A percentile compares a stretch with the other conserved stretches of the same genome.
phyloP scores from a whole-genome alignment of 2,329 filamentous ascomycete genomes.

The Sphaerostilbella broomeana region DNA sequence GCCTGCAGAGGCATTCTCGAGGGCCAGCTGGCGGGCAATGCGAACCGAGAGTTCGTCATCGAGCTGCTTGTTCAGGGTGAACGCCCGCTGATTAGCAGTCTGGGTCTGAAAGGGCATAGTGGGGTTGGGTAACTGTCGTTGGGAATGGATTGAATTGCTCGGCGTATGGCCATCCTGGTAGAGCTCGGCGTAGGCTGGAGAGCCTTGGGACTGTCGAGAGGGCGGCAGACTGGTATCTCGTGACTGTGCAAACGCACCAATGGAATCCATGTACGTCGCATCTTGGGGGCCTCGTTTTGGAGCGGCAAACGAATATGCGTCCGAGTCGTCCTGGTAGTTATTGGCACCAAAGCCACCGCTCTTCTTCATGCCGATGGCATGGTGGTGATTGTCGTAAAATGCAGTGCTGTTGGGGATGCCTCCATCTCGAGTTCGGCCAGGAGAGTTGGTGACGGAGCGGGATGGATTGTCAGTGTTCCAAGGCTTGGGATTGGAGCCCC shows the following conservation, averaged over 20 bases:
- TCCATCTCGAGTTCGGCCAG: constrained; percentile 46
- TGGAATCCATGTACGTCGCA: constrained; percentile 35
- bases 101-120: constrained; percentile 39
- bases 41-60: constrained; percentile 32
- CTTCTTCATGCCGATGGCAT: constrained; percentile 37
- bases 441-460: constrained; percentile 50
- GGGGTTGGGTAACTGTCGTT: constrained; percentile 38
- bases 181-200: constrained; percentile 29
- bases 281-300: constrained; percentile 31
- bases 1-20: constrained; percentile 26
- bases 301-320: constrained; percentile 20
- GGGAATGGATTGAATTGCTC: constrained; percentile 41
- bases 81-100: constrained; percentile 30
- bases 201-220: constrained; percentile 47
- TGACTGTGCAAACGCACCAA: constrained; percentile 31
- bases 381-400: constrained; percentile 41
- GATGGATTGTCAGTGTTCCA: constrained; percentile 50
- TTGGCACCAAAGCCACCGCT: constrained; percentile 18
- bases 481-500: constrained; percentile 47
- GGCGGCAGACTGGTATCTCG: constrained; percentile 50
- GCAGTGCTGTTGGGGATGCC: constrained; percentile 38
- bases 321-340: constrained; percentile 20
- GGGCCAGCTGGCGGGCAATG: constrained; percentile 26
- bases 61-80: constrained; percentile 32
- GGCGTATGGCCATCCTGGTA: constrained; percentile 33